Conservation (phyloP, 306 rosid genomes). For the Lathyrus sativus region DNA sequence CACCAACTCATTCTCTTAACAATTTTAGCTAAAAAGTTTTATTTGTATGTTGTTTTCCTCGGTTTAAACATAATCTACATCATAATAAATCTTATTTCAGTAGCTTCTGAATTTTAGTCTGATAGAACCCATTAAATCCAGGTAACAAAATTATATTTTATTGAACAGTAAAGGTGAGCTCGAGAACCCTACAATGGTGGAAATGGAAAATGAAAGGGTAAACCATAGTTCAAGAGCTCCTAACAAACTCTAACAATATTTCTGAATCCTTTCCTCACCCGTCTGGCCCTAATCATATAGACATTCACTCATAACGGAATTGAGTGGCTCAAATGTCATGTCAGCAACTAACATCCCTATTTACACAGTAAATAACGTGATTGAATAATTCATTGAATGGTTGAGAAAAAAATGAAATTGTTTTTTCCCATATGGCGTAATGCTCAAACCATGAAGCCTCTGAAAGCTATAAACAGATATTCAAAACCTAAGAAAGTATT, state of each 20-base stretch:
- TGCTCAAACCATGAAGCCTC: neutral
- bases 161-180: too few species aligned
- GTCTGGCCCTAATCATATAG: too few species aligned
- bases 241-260: too few species aligned
- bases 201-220: too few species aligned
- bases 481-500: neutral
- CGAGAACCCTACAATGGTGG: too few species aligned
- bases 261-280: too few species aligned
- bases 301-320: too few species aligned
- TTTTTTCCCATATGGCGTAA: neutral
- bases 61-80: constrained; percentile 2
- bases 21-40: neutral
- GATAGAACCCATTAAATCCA: too few species aligned
- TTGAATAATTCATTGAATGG: neutral
- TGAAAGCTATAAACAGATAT: neutral
- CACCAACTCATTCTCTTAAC: neutral
- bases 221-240: too few species aligned
- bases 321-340: too few species aligned
- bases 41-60: neutral
- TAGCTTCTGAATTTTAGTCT: neutral
- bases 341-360: too few species aligned
- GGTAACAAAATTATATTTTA: too few species aligned
- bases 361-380: neutral
- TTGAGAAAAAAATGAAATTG: neutral
- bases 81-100: neutral